Conservation (phyloP, 1,139 yeast genomes). For the Zygosaccharomyces pseudobailii region DNA sequence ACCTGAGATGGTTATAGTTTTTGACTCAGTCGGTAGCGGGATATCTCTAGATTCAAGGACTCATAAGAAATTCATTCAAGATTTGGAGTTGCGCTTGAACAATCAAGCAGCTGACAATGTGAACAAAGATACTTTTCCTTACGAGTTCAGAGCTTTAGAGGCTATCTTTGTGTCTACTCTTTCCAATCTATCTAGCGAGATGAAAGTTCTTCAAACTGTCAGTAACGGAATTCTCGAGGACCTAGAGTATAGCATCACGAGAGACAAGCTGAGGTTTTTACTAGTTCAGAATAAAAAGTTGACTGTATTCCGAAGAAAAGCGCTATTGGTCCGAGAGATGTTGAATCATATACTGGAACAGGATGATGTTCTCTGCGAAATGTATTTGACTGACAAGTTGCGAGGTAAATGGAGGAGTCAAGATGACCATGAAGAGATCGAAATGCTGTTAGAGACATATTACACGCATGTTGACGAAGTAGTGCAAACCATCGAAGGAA, state of each 20-base stretch:
- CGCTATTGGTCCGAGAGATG: constrained; percentile 75
- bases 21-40: constrained; percentile 42
- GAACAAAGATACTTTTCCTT: constrained; percentile 36
- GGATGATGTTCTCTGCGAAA: constrained; percentile 68
- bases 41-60: constrained; percentile 30
- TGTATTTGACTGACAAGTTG: constrained; percentile 53
- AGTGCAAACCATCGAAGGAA: constrained; percentile 70
- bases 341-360: constrained; percentile 84
- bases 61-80: constrained; percentile 31
- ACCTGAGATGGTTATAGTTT: constrained; percentile 58
- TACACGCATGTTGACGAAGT: constrained; percentile 75
- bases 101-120: constrained; percentile 27
- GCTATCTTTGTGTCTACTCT: constrained; percentile 81
- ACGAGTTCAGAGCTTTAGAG: constrained; percentile 88
- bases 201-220: constrained; percentile 64
- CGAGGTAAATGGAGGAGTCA: constrained; percentile 19
- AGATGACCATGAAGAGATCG: constrained; percentile 62
- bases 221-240: constrained; percentile 79
- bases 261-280: constrained; percentile 74
- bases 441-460: constrained; percentile 69
- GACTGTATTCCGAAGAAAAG: constrained; percentile 78
- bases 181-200: constrained; percentile 78
- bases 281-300: constrained; percentile 77
- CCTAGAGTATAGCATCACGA: constrained; percentile 78
- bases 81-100: constrained; percentile 24